Base-by-base conservation (phyloP, 768 basidiomycete species). In the Favolaschia claudopus region DNA sequence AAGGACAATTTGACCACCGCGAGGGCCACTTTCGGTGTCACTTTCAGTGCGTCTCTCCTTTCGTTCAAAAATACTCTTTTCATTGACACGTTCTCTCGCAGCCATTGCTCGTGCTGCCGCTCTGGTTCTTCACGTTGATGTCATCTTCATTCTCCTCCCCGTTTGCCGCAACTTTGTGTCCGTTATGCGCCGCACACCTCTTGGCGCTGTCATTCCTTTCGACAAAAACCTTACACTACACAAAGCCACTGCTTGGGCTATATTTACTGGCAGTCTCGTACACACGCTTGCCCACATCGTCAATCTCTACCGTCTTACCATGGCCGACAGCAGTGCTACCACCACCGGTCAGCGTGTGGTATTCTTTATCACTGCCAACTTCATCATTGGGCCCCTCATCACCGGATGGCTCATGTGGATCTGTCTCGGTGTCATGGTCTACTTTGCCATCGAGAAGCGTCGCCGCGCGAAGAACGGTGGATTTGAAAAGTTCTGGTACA, bases 161-260 rank as follows among this genome's bases (percentile, higher is more conserved):
- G 85, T 98, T 70, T 98, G 96, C 82, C 89, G 96, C 62, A 96
- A 94, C 79, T 95, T 97, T 76, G 85, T 97, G 73, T 96, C 95
- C 22, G 67, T 96, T 36, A 83, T 97, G 51, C 91, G 96, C 32
- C 87, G 89, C 51, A 94, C 93, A 1, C 86, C 95, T 2, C 79
- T 99, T 60, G 93, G 93, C 78, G 82, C 85, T 63, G 75, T 94
- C 77, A 92, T 96, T 66, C 94, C 94, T 31, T 96, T 98, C 70
- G 95, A 96, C 82, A 91, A 95, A 79, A 95, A 91, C 72, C 86
- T 97, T 72, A 87, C 88, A 12, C 91, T 97, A 74, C 95, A 94
- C 80, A 95, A 94, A 72, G 87, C 91, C 55, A 91, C 91, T 2
- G 96, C 87, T 7, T 97, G 93, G 93, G 89, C 92, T 31, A 95